Conservation (phyloP, 202 grass and related monocot species). For the Eragrostis tef region DNA sequence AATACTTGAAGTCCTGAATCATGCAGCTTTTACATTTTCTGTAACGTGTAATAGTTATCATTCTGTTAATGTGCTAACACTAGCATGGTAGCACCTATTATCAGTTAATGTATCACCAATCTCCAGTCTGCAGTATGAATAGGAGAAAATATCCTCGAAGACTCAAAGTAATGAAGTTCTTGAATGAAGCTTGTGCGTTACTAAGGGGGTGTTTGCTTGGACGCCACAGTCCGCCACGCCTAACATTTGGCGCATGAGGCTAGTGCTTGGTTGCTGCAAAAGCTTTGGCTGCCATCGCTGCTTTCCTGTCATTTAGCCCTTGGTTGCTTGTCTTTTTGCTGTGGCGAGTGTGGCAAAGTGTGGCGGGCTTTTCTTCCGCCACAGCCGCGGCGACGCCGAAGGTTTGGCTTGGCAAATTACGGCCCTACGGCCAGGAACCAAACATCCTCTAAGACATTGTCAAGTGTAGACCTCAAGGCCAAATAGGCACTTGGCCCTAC, state of each 20-base stretch:
- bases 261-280: too few species aligned
- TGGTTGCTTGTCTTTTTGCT: too few species aligned
- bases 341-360: too few species aligned
- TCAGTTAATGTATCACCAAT: constrained; percentile 9
- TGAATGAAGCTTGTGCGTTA: constrained; percentile 18
- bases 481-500: background rate
- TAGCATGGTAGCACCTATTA: background rate
- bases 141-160: constrained; percentile 21
- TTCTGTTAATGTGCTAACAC: constrained; percentile 23
- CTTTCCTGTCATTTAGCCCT: too few species aligned
- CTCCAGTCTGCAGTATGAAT: background rate
- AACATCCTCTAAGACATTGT: background rate
- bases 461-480: background rate
- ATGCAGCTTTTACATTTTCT: background rate
- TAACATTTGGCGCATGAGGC: too few species aligned
- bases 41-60: background rate
- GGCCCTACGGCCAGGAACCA: too few species aligned
- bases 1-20: constrained; percentile 20
- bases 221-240: too few species aligned
- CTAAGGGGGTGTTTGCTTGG: too few species aligned
- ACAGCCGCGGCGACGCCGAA: too few species aligned
- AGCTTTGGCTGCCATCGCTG: too few species aligned
- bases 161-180: constrained; percentile 29
- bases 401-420: too few species aligned
- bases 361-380: too few species aligned